phyloP scores from a whole-genome alignment of 2,329 filamentous ascomycete genomes.

The Nannizziopsis arthrosporioides region DNA sequence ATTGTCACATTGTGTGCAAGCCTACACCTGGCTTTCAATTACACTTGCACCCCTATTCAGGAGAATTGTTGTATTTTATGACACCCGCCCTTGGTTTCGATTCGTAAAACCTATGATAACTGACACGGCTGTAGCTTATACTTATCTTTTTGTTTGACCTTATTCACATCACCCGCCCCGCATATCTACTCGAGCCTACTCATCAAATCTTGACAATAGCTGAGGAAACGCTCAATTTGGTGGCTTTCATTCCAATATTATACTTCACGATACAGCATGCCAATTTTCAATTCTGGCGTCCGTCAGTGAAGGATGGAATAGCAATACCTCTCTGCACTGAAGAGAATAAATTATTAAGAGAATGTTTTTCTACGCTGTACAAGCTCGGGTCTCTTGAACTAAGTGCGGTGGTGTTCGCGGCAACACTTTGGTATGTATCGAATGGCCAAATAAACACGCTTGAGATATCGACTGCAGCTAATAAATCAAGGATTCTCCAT shows the following conservation, averaged over 20 bases:
- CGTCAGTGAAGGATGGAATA: slow-evolving; percentile 10
- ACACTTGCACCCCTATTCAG: background rate
- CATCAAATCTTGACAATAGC: slow-evolving; percentile 11
- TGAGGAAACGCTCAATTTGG: slow-evolving; percentile 16
- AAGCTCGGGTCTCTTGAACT: slow-evolving; percentile 22
- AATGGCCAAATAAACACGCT: too few species aligned
- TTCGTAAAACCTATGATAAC: background rate
- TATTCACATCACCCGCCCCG: background rate
- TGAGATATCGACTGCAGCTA: too few species aligned
- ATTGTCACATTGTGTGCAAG: too few species aligned
- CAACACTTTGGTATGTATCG: slow-evolving; percentile 19
- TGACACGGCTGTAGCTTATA: slow-evolving; percentile 12
- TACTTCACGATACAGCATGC: slow-evolving; percentile 22
- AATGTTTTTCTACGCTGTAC: slow-evolving; percentile 24
- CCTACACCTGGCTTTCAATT: too few species aligned
- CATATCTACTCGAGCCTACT: slow-evolving; percentile 1
- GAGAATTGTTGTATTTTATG: background rate
- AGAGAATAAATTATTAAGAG: slow-evolving; percentile 20
- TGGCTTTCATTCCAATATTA: slow-evolving; percentile 17
- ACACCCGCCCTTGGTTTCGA: background rate
- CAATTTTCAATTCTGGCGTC: slow-evolving; percentile 23
- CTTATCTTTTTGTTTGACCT: slow-evolving; percentile 17
- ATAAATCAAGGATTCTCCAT: slow-evolving; percentile 6
- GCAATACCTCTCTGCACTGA: slow-evolving; percentile 18
- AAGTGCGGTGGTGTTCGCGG: slow-evolving; percentile 20